Evolutionary conservation across 2,329 filamentous ascomycete genomes (phyloP).

Genomic region (Diaporthe capsici): DNA sequence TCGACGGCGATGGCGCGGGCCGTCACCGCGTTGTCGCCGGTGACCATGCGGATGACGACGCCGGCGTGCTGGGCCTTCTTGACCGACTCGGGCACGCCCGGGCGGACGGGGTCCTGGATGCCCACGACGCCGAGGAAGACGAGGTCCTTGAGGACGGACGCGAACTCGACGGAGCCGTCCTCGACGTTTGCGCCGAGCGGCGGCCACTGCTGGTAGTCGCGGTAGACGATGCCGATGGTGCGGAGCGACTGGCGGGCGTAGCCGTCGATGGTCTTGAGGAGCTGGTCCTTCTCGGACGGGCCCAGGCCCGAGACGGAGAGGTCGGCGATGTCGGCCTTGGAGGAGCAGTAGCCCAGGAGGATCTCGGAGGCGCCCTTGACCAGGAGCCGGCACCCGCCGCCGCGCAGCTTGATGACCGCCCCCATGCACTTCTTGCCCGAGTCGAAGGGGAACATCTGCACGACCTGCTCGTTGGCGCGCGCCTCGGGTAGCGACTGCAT

Average conservation of each 20-base stretch:
- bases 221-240: conserved; percentile 75
- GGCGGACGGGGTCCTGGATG: conserved; percentile 77
- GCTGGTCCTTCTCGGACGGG: conserved; percentile 51
- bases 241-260: conserved; percentile 69
- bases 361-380: conserved; percentile 72
- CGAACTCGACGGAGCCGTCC: conserved; percentile 73
- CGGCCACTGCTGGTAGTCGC: conserved; percentile 80
- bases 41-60: conserved; percentile 76
- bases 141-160: conserved; percentile 72
- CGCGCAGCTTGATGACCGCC: conserved; percentile 63
- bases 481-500: conserved; percentile 62
- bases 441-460: conserved; percentile 68
- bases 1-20: conserved; percentile 76
- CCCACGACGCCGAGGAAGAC: conserved; percentile 79
- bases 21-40: conserved; percentile 71
- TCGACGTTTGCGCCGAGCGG: conserved; percentile 73
- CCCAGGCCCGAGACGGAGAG: conserved; percentile 44
- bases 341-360: conserved; percentile 60
- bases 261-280: conserved; percentile 68
- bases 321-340: conserved; percentile 67
- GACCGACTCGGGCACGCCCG: conserved; percentile 74
- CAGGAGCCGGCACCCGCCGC: conserved; percentile 61
- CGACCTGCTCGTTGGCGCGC: conserved; percentile 61
- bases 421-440: conserved; percentile 70
- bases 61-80: conserved; percentile 73